Evolutionary conservation across 306 rosid genomes (phyloP), one percentile per base, ranked within the genome.

Genomic region (Quercus berberidifolia): DNA sequence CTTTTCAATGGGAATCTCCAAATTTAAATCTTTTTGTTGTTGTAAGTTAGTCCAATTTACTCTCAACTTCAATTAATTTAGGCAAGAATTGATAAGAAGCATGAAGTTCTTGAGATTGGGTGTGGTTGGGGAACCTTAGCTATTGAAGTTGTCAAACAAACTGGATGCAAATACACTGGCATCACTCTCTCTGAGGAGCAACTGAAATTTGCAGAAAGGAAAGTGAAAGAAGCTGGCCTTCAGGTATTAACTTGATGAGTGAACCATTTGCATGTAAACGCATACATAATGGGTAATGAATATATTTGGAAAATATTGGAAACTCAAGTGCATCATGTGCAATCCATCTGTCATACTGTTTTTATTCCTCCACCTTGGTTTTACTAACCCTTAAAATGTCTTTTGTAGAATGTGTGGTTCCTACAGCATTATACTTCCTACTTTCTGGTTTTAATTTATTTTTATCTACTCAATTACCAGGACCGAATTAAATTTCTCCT

Each of bases 71-170:
- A 18, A 58, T 81, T 49, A 67, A 78, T 73, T 14, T 58, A 94
- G 98, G 93, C 95, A 49, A 88, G 85, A 84, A 83, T 94, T 64
- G 88, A 78, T 1, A 86, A 74, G 80, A 84, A 89, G 21, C 99
- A 91, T 91, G 90, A 90, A 80, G 87, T 92, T 65, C 93, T 94
- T 55, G 99, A 94, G 76, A 90, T 94, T 30, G 97, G 99, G 33
- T 88, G 93, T 3, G 99, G 99, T 49, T 94, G 99, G 99, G 98
- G 99, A 76, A 88, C 90, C 82, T 86, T 94, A 85, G 97, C 97
- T 38, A 90, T 94, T 62, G 95, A 94, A 90, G 91, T 92, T 33
- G 97, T 89, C 57, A 87, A 87, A 74, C 85, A 21, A 87, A 92
- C 97, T 2, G 94, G 97, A 11, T 94, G 99, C 89, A 89, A 73